A percentile compares a stretch with the other conserved stretches of the same genome.
These are phyloP conservation scores for Draba incana DNA, from an alignment of 345 rosid genomes.

Conservation along the genomic window DNA sequence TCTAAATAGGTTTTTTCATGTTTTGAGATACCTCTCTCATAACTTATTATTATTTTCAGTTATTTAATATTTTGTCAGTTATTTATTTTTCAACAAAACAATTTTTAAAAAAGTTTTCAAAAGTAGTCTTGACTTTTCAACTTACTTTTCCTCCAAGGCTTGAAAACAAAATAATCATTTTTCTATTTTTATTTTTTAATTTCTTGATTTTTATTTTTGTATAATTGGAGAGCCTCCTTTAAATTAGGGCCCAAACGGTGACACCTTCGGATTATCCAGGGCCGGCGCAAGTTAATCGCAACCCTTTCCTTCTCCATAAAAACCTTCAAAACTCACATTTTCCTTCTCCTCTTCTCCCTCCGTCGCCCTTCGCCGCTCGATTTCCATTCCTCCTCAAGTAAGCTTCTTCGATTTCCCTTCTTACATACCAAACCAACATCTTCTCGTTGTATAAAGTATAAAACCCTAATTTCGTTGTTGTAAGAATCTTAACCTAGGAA, in stretches of 20 bases:
- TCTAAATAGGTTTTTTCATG: no score
- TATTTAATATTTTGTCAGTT: no score
- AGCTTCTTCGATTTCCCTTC: conserved; percentile 4
- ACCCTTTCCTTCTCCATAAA: conserved; percentile 30
- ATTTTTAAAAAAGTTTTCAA: neutral
- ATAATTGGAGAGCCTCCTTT: conserved; percentile 25
- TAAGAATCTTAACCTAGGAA: neutral
- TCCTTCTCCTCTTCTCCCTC: neutral
- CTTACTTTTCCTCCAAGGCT: conserved; percentile 25
- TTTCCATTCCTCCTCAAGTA: conserved; percentile 14
- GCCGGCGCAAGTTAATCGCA: conserved; percentile 27
- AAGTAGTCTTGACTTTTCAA: conserved; percentile 13
- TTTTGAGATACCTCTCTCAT: no score
- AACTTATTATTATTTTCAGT: no score
- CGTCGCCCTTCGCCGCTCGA: conserved; percentile 13
- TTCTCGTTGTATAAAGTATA: neutral
- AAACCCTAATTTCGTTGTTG: neutral
- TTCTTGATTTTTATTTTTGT: neutral
- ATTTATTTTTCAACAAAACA: no score
- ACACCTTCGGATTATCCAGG: conserved; percentile 9
- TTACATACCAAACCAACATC: neutral
- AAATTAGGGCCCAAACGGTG: conserved; percentile 32
- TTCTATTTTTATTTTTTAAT: neutral
- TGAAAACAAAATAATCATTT: neutral
- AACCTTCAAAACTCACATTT: neutral